phyloP scores from a whole-genome alignment of 495 filamentous ascomycete genomes.

The Talaromyces adpressus region DNA sequence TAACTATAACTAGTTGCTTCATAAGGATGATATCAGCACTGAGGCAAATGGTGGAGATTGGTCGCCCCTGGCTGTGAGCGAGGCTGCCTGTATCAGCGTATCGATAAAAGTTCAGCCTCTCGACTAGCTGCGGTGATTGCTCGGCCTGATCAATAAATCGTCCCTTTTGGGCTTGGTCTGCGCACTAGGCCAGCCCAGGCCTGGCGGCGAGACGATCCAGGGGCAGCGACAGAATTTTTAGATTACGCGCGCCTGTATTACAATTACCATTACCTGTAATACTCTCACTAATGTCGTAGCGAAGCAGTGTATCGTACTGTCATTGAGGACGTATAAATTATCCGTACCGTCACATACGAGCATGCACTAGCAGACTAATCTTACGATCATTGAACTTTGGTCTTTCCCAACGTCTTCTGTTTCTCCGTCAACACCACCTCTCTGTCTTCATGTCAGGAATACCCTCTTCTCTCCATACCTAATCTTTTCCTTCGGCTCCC shows the following conservation, averaged over 20 bases:
- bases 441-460: slow-evolving; percentile 8
- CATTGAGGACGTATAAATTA: background rate
- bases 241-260: background rate
- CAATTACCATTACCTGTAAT: background rate
- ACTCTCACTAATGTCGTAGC: too few relatives aligned
- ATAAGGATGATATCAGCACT: background rate
- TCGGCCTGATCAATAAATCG: background rate
- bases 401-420: background rate
- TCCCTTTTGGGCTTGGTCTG: background rate
- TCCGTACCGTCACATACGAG: background rate
- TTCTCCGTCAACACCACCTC: background rate
- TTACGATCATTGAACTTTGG: background rate
- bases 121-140: background rate
- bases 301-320: background rate
- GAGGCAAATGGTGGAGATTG: background rate
- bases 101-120: background rate
- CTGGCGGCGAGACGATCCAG: background rate
- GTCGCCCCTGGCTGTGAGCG: background rate
- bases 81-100: background rate
- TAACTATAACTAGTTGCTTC: background rate
- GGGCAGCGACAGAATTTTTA: background rate
- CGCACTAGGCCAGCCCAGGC: background rate
- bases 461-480: background rate
- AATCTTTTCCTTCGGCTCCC: background rate
- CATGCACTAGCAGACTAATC: background rate